Conservation (phyloP, 176 grass and related monocot species). For the Aegilops speltoides region DNA sequence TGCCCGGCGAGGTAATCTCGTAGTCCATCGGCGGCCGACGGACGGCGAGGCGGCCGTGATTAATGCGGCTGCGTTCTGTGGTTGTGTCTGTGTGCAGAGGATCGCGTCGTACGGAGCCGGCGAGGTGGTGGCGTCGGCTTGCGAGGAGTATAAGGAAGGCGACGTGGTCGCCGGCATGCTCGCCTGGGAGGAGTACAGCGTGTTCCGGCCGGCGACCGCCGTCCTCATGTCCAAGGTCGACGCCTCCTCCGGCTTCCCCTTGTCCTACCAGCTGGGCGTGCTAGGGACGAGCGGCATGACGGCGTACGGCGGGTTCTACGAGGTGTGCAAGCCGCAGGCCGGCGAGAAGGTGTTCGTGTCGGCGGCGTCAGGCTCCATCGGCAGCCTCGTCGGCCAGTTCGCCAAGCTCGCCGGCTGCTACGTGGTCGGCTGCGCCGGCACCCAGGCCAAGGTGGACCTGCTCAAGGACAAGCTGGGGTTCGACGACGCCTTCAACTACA, state of each 20-base stretch:
- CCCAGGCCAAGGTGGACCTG: slow-evolving; percentile 31
- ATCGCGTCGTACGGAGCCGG: slow-evolving; percentile 43
- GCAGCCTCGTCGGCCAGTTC: slow-evolving; percentile 64
- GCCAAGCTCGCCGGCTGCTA: slow-evolving; percentile 61
- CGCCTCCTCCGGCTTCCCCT: slow-evolving; percentile 1
- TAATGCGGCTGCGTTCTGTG: not conserved
- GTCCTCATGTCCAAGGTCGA: slow-evolving; percentile 18
- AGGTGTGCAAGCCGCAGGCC: not conserved
- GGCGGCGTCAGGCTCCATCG: slow-evolving; percentile 58
- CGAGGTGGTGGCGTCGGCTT: slow-evolving; percentile 49
- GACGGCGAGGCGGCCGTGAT: not conserved
- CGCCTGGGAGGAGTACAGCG: slow-evolving; percentile 64
- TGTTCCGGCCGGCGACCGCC: slow-evolving; percentile 19
- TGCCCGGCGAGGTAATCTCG: slow-evolving; percentile 37
- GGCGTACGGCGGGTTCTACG: slow-evolving; percentile 19
- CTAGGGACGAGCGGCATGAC: slow-evolving; percentile 44
- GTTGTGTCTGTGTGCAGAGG: slow-evolving; percentile 12
- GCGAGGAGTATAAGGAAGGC: slow-evolving; percentile 29
- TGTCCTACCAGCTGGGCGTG: slow-evolving; percentile 30
- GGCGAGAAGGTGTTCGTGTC: slow-evolving; percentile 57
- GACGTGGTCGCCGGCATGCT: slow-evolving; percentile 51
- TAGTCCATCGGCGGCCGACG: too few relatives aligned
- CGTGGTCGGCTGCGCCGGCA: slow-evolving; percentile 61
- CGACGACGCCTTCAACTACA: slow-evolving; percentile 69
- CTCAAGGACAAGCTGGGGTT: slow-evolving; percentile 59